phyloP scores from a whole-genome alignment of 805 yeast species.

The Blastobotrys parvus region DNA sequence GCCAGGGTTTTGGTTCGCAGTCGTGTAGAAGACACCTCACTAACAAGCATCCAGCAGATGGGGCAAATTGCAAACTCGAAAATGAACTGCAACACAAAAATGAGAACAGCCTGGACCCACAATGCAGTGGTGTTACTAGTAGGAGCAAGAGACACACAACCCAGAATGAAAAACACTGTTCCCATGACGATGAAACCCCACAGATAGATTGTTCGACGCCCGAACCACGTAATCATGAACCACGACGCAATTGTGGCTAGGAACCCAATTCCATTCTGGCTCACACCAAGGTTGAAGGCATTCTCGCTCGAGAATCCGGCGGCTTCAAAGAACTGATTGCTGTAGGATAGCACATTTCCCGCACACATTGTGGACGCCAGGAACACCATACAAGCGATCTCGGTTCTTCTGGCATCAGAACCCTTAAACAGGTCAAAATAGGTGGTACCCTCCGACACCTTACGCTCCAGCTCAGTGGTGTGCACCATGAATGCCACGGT shows the following conservation, averaged over 20 bases:
- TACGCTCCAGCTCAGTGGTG: conserved; percentile 32
- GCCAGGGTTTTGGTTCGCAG: conserved; percentile 36
- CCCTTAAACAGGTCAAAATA: conserved; percentile 41
- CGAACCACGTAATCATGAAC: conserved; percentile 4
- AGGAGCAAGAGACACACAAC: conserved; percentile 9
- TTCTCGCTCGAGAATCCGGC: conserved; percentile 26
- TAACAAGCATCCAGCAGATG: conserved; percentile 32
- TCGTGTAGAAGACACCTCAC: conserved; percentile 35
- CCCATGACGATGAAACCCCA: conserved; percentile 7
- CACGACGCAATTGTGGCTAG: conserved; percentile 30
- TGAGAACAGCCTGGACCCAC: conserved; percentile 33
- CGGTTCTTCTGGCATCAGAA: conserved; percentile 40
- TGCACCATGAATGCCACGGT: conserved; percentile 38
- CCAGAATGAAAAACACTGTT: conserved; percentile 10
- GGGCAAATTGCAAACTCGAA: conserved; percentile 39
- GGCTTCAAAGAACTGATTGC: conserved; percentile 40
- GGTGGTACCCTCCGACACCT: conserved; percentile 14
- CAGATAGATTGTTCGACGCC: conserved; percentile 12
- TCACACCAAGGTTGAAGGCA: conserved; percentile 39
- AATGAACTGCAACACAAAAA: conserved; percentile 37
- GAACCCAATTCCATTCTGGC: conserved; percentile 38
- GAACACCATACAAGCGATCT: conserved; percentile 37
- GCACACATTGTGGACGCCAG: conserved; percentile 39
- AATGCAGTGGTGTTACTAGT: conserved; percentile 7
- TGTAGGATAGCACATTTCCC: conserved; percentile 8